These are phyloP conservation scores for Aspergillus indologenus DNA, from an alignment of 495 filamentous ascomycete genomes.

Conservation along the genomic window DNA sequence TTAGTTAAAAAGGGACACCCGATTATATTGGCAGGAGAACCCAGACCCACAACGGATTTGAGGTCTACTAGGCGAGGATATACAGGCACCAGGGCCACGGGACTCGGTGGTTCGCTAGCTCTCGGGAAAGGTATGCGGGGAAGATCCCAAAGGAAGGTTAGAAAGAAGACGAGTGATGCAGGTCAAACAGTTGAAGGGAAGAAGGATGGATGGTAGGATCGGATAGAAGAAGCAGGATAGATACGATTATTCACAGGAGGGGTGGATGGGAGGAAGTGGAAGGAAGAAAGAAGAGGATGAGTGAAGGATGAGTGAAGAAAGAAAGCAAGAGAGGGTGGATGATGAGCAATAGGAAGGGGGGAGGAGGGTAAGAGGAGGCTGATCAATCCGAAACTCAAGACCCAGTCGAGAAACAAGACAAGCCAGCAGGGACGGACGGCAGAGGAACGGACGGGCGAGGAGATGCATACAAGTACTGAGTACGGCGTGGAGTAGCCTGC, in stretches of 20 bases:
- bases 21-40: constrained; percentile 10
- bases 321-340: constrained; percentile 9
- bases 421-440: background rate
- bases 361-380: constrained; percentile 1
- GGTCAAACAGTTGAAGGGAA: background rate
- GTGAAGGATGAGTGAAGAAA: background rate
- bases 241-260: constrained; percentile 4
- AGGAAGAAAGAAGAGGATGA: no score
- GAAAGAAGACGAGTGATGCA: background rate
- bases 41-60: constrained; percentile 13
- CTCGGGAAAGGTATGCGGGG: background rate
- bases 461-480: constrained; percentile 8
- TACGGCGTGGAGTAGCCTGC: constrained; percentile 5
- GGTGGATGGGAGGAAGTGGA: background rate
- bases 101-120: constrained; percentile 5
- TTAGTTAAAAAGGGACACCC: background rate
- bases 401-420: background rate
- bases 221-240: no score
- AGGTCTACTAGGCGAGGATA: constrained; percentile 17
- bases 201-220: constrained; percentile 5
- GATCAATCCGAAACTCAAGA: constrained; percentile 4
- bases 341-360: background rate
- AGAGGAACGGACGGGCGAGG: background rate
- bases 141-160: background rate
- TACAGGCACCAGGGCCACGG: constrained; percentile 19